phyloP scores from a whole-genome alignment of 1,284 basidiomycete species.

The Schizophyllum commune region DNA sequence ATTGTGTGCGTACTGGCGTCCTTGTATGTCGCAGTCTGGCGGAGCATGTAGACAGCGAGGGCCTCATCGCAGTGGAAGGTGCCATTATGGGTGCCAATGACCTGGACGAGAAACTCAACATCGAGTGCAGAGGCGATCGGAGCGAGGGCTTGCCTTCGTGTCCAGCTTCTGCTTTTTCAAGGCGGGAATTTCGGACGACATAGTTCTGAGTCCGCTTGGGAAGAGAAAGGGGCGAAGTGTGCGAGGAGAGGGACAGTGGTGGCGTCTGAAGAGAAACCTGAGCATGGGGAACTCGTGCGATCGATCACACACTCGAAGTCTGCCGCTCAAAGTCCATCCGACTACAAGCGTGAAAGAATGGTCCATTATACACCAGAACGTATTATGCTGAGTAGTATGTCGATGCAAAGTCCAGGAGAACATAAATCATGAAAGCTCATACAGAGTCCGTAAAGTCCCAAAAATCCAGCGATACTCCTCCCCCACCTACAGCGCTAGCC shows the following conservation, averaged over 20 bases:
- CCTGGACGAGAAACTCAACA: conserved; percentile 25
- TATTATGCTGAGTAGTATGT: background rate
- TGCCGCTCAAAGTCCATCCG: too few species aligned
- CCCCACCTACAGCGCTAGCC: background rate
- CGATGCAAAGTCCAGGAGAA: conserved; percentile 6
- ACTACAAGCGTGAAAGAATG: background rate
- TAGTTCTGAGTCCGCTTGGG: conserved; percentile 10
- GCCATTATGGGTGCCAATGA: conserved; percentile 91
- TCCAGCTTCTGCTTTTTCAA: conserved; percentile 44
- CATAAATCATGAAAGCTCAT: conserved; percentile 4
- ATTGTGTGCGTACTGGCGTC: conserved; percentile 52
- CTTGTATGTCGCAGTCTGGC: conserved; percentile 70
- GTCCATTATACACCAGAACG: background rate
- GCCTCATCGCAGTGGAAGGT: conserved; percentile 98
- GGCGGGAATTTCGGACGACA: conserved; percentile 27
- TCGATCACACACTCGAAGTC: background rate
- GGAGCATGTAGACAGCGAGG: conserved; percentile 86
- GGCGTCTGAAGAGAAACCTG: background rate
- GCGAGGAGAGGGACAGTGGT: conserved; percentile 5
- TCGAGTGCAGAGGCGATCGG: background rate
- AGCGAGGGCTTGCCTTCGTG: conserved; percentile 24
- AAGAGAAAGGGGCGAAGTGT: conserved; percentile 6
- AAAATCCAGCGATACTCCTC: conserved; percentile 17
- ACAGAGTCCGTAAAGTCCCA: conserved; percentile 41
- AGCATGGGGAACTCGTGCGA: background rate